Evolutionary conservation across 352 stramenopile species (phyloP).

Genomic region (Globisporangium rhizosaccharum): DNA sequence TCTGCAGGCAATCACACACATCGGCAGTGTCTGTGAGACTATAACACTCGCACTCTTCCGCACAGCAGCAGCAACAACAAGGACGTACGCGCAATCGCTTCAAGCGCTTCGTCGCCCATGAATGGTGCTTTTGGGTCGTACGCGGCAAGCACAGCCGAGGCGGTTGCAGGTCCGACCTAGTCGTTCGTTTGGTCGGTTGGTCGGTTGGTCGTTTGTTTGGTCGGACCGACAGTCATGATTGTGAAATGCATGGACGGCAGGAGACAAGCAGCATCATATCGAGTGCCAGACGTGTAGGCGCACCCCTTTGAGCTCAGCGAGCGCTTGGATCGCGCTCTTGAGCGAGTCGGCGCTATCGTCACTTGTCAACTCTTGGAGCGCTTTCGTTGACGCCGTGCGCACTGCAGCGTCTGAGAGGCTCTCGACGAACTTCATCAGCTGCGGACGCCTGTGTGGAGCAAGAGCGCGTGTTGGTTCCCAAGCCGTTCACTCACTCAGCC

Average conservation of each 20-base stretch:
- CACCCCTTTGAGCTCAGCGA: constrained; percentile 67
- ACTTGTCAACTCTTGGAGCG: constrained; percentile 22
- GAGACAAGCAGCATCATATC: neutral
- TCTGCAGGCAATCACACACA: constrained; percentile 14
- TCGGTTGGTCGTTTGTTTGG: constrained; percentile 8
- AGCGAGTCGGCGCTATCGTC: constrained; percentile 15
- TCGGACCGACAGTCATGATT: neutral
- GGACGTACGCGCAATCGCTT: constrained; percentile 50
- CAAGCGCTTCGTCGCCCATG: constrained; percentile 77
- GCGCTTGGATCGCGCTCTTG: constrained; percentile 39
- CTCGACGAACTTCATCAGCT: constrained; percentile 71
- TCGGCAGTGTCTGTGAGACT: neutral
- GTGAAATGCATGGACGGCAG: neutral
- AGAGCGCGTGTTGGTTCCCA: too few species aligned
- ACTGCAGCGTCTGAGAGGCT: constrained; percentile 38
- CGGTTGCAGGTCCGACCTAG: constrained; percentile 72
- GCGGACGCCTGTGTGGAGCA: constrained; percentile 34
- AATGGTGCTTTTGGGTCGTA: constrained; percentile 67
- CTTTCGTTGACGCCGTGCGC: constrained; percentile 34
- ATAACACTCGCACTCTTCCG: too few species aligned
- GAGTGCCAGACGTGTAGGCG: constrained; percentile 1
- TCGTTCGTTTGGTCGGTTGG: neutral
- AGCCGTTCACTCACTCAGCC: too few species aligned
- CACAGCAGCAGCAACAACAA: neutral
- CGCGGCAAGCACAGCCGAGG: constrained; percentile 62